phyloP scores from a whole-genome alignment of 176 grass and related monocot species.

The Eleusine coracana region DNA sequence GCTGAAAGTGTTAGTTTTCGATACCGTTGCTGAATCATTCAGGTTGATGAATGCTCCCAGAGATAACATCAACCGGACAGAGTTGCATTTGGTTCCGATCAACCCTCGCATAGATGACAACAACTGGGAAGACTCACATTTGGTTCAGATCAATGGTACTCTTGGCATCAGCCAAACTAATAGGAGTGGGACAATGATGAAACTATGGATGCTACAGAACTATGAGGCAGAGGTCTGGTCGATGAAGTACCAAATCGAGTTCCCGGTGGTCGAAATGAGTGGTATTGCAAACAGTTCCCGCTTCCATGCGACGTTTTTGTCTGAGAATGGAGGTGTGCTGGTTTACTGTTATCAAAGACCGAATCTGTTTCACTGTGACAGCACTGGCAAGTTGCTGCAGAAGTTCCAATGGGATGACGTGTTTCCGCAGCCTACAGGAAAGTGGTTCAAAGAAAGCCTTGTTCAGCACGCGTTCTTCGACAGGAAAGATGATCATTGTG shows the following conservation, averaged over 20 bases:
- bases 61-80: no score
- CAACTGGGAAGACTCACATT: not conserved
- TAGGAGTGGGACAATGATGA: not conserved
- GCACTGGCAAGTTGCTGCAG: conserved; percentile 21
- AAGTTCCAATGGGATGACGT: not conserved
- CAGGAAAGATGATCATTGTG: not conserved
- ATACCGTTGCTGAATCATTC: no score
- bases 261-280: not conserved
- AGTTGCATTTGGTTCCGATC: no score
- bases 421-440: no score
- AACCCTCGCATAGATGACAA: not conserved
- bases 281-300: not conserved
- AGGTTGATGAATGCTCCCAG: no score
- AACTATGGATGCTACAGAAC: not conserved
- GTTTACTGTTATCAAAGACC: not conserved
- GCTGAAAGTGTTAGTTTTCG: no score
- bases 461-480: conserved; percentile 12
- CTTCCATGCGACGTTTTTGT: not conserved
- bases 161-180: not conserved
- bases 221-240: not conserved
- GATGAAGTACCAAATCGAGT: not conserved
- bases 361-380: not conserved
- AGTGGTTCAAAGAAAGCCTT: conserved; percentile 34
- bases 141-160: not conserved
- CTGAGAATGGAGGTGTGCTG: not conserved